Conservation (phyloP, 1,139 yeast species). For the Yamadazyma trypodendri region DNA sequence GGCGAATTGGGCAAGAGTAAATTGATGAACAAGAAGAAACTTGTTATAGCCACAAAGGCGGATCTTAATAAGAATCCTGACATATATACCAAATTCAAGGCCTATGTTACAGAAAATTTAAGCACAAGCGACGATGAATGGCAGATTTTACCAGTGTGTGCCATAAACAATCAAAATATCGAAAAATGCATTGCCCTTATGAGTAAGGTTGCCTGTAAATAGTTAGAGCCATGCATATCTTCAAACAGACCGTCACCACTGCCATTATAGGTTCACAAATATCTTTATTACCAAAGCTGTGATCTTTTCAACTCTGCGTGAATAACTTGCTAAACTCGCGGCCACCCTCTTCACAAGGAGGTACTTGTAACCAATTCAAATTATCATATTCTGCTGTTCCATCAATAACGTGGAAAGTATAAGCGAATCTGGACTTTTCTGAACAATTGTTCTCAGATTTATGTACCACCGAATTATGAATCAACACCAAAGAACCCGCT, state of each 20-base stretch:
- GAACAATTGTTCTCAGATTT: constrained; percentile 64
- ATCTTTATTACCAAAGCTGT: not conserved
- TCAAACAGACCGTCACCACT: no score
- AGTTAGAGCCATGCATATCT: no score
- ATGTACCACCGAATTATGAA: constrained; percentile 70
- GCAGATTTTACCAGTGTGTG: constrained; percentile 85
- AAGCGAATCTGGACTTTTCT: constrained; percentile 62
- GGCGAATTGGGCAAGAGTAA: constrained; percentile 70
- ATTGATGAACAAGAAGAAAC: constrained; percentile 54
- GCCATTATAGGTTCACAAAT: no score
- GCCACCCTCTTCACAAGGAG: constrained; percentile 59
- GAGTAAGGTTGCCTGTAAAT: constrained; percentile 54
- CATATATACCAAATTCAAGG: constrained; percentile 42
- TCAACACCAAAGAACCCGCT: constrained; percentile 69
- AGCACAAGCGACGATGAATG: constrained; percentile 36
- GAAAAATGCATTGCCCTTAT: constrained; percentile 67
- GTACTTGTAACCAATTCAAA: constrained; percentile 76
- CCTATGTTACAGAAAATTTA: constrained; percentile 34
- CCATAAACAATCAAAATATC: constrained; percentile 66
- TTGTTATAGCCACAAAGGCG: constrained; percentile 90
- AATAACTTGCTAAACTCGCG: constrained; percentile 54
- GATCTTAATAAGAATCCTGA: constrained; percentile 59
- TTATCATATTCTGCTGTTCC: constrained; percentile 60
- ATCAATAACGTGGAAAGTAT: constrained; percentile 78
- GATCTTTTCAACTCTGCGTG: constrained; percentile 5